Evolutionary conservation across 2,329 filamentous ascomycete genomes (phyloP), one percentile per base, ranked within the genome.

Genomic region (Alternaria gansuensis): DNA sequence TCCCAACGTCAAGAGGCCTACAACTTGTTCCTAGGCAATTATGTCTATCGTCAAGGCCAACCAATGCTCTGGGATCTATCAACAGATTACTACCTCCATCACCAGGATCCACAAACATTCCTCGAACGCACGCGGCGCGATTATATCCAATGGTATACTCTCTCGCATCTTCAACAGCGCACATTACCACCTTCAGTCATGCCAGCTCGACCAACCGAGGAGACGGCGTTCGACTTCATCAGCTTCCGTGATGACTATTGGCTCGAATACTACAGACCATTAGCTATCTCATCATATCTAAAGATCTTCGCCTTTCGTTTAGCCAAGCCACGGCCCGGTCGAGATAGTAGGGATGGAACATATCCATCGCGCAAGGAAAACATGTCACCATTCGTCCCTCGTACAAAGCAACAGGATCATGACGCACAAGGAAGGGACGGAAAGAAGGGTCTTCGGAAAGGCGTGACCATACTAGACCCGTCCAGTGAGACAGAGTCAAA

Each of bases 1-100:
- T 93, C 90, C n/a, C 95, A 99, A 75, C 88, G 95, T 31, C 95
- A 99, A 78, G 95, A 99, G 78, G 95, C 95, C 0, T 98, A 98
- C 78, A 99, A 99, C 68, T 82, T 99, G 9, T 99, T 99, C 73
- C 84, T 99, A 1, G 95, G 95, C 6, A 97, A 98, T 73, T 99
- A 99, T 75, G 91, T 93, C 50, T 98, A 93, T 74, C 81, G 85
- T 0, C 88, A 92, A 64, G 93, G 91, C 0, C 90, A 96, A 73
- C 95, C 95, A 0, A 94, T 98, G 92, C 84, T 99, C 2, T 99
- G 95, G 95, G 95, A 99, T 73, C 84, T 99, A 7, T 84, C 90
- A 3, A 97, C 93, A 3, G 95, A 99, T 75, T 97, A 98, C 78
- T 96, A 98, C 70, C 87, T 99, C 6, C 95, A 99, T 72, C 94